These are phyloP conservation scores for Citrullus mucosospermus DNA, from an alignment of 306 rosid species.

Conservation along the genomic window DNA sequence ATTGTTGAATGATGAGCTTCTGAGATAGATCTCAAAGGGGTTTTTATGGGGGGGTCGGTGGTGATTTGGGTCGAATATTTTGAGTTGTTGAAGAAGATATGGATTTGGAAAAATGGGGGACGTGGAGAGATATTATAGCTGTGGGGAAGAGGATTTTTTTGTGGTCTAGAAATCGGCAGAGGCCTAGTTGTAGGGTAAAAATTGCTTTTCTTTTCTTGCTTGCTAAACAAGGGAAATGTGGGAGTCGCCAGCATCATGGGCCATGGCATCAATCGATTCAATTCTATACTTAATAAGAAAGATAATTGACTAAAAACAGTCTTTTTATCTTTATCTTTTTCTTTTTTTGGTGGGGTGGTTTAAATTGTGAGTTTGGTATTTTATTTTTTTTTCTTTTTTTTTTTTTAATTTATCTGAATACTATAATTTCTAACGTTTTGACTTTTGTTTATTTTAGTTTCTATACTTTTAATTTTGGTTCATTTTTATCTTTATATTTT, in stretches of 20 bases:
- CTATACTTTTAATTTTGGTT: too few species aligned
- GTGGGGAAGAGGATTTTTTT: background rate
- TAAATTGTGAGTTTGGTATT: background rate
- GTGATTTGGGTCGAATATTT: background rate
- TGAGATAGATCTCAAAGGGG: background rate
- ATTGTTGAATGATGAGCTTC: constrained; percentile 12
- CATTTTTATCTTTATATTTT: too few species aligned
- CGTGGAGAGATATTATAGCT: background rate
- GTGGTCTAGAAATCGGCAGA: background rate
- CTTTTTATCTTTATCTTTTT: too few species aligned
- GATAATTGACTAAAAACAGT: background rate
- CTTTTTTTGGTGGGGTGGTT: background rate
- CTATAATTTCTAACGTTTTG: too few species aligned
- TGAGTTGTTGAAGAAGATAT: background rate
- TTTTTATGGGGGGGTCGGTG: background rate
- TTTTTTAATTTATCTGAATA: too few species aligned
- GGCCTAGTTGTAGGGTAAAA: background rate
- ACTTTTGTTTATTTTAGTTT: too few species aligned
- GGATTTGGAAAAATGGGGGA: background rate
- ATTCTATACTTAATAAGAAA: background rate
- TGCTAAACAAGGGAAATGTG: background rate
- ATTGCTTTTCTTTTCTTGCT: background rate
- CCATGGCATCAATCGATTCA: background rate
- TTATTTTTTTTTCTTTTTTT: too few species aligned
- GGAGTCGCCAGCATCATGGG: background rate